A percentile compares a stretch with the other conserved stretches of the same genome.
Evolutionary conservation across 306 rosid genomes (phyloP).

Genomic region (peach (Prunus persica)): Prunus_persica_NCBIv2 NC_034016.1:16765501-16766000

Average conservation of each 20-base stretch:
- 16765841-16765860: neutral
- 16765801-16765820: no score
- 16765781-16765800: no score
- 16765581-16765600: conserved; percentile 35
- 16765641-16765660: neutral
- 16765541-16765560: neutral
- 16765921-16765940: no score
- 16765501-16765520: conserved; percentile 17
- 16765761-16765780: no score
- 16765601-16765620: neutral
- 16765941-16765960: no score
- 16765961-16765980: no score
- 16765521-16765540: neutral
- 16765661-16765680: neutral
- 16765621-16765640: neutral
- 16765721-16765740: neutral
- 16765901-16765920: no score
- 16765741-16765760: neutral
- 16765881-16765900: neutral
- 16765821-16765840: no score
- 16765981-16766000: no score
- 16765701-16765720: neutral
- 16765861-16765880: neutral
- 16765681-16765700: neutral
- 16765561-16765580: conserved; percentile 45